Conservation (phyloP, 345 rosid species). For the Citrus maxima region DNA sequence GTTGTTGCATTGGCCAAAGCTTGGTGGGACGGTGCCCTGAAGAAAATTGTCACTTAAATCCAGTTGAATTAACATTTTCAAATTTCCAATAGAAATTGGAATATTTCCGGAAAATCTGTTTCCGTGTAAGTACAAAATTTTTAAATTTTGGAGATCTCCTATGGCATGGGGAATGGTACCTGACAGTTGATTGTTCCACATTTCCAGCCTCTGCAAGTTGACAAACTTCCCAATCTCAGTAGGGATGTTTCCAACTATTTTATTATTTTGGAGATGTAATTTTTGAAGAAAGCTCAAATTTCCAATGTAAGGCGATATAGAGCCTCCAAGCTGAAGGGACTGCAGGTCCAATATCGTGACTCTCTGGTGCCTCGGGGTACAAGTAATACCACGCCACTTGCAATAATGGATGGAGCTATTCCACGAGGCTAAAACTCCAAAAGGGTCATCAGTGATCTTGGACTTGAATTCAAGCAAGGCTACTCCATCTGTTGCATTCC, state of each 20-base stretch:
- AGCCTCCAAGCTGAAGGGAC: conserved; percentile 15
- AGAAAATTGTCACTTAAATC: no score
- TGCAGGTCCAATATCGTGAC: conserved; percentile 22
- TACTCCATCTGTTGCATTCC: conserved; percentile 10
- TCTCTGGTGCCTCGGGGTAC: conserved; percentile 15
- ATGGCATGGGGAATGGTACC: no score
- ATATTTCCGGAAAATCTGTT: no score
- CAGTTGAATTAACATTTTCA: no score
- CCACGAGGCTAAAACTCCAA: conserved; percentile 20
- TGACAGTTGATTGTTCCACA: no score
- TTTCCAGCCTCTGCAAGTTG: no score
- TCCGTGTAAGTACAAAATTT: no score
- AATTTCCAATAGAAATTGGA: no score
- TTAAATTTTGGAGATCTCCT: no score
- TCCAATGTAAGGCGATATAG: conserved; percentile 29
- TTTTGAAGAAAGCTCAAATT: conserved; percentile 31
- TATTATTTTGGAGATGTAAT: conserved; percentile 23
- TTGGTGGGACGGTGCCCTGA: no score
- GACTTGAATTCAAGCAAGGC: conserved; percentile 12
- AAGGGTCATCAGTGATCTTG: conserved; percentile 7
- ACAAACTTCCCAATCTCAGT: neutral
- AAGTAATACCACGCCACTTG: conserved; percentile 21
- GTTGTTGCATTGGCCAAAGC: no score
- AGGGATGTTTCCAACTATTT: conserved; percentile 18
- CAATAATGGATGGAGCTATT: conserved; percentile 23